Evolutionary conservation across 2,329 filamentous ascomycete species (phyloP), one percentile per base, ranked within the genome.

Genomic region (Hirsutella rhossiliensis): DNA sequence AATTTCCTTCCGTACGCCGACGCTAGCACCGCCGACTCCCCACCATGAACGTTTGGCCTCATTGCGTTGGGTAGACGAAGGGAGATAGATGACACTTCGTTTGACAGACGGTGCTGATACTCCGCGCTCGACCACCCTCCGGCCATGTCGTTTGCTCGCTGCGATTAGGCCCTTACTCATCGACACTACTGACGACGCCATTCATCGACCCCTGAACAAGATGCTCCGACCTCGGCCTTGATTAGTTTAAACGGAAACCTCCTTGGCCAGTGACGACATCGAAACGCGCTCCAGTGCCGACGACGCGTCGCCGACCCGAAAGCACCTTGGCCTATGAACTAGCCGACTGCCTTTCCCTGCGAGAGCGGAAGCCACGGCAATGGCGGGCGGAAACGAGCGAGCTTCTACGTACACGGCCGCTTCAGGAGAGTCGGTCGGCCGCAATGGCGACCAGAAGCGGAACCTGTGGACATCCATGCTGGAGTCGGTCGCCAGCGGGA

Each of bases 391-490:
- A 57, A 62, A 67, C 48, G 76, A 78, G 58, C 69, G 75, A 54
- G 67, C 70, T 58, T 79, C 76, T 47, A 78, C 68, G 56, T 77
- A 74, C 65, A 80, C 74, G 48, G 66, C 66, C 54, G 73, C 65
- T 51, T 78, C 69, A 51, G 72, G 72, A 47, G 62, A 65, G n/a
- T 69, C 70, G 45, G 76, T 78, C 41, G 66, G 66, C 54, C 74
- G 73, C 51, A 75, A 77, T 66, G 75, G 70, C 63, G 82, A 84
- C 54, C 82, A 82, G 50, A 89, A 87, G 68, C 87, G 86, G 65
- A 87, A 94, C 60, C 82, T 96, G 64, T 96, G 90, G 90, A 89
- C 84, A 48, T 88, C 87, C 38, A 87, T 96, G 84, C 74, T 96
- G 53, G 87, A 94, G 63, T 82, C 79, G 43, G 89, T 92, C 54